Evolutionary conservation across 192 early-diverging fungal species (phyloP).

Genomic region (Podila minutissima): DNA sequence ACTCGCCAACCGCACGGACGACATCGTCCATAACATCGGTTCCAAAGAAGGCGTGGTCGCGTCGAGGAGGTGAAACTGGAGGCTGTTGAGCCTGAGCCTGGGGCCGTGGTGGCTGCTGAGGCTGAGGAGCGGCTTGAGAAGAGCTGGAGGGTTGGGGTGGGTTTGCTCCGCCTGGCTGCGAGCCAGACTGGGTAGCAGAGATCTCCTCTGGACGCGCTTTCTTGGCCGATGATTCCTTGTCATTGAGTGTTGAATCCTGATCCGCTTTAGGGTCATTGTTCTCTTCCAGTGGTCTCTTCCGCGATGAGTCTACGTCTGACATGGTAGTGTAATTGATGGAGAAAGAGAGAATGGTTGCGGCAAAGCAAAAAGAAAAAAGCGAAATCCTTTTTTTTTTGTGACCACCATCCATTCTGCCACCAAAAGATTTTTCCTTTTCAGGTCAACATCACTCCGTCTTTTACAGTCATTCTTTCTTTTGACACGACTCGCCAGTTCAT

Average conservation of each 20-base stretch:
- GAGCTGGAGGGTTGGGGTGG: neutral
- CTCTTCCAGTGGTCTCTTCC: slow-evolving; percentile 24
- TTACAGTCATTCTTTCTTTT: neutral
- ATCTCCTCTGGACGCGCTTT: slow-evolving; percentile 5
- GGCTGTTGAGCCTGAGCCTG: slow-evolving; percentile 6
- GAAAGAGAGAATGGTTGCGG: neutral
- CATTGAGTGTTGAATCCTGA: neutral
- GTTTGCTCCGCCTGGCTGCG: neutral
- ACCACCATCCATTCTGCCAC: no score
- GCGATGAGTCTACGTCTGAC: slow-evolving; percentile 12
- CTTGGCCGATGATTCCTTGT: neutral
- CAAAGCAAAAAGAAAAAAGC: neutral
- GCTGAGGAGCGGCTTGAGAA: neutral
- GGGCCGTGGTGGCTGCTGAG: neutral
- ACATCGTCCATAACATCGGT: slow-evolving; percentile 70
- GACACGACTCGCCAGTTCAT: neutral
- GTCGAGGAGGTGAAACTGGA: neutral
- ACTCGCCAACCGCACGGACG: slow-evolving; percentile 68
- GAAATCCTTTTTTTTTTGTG: neutral
- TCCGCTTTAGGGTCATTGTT: neutral
- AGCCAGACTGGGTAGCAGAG: neutral
- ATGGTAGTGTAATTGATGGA: neutral
- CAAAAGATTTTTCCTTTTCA: no score
- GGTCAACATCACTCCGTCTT: neutral
- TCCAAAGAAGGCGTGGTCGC: slow-evolving; percentile 74